A percentile compares a stretch with the other conserved stretches of the same genome.
These are phyloP conservation scores for Kewa caespitosa DNA, from an alignment of 179 eudicot species.

Conservation along the genomic window DNA sequence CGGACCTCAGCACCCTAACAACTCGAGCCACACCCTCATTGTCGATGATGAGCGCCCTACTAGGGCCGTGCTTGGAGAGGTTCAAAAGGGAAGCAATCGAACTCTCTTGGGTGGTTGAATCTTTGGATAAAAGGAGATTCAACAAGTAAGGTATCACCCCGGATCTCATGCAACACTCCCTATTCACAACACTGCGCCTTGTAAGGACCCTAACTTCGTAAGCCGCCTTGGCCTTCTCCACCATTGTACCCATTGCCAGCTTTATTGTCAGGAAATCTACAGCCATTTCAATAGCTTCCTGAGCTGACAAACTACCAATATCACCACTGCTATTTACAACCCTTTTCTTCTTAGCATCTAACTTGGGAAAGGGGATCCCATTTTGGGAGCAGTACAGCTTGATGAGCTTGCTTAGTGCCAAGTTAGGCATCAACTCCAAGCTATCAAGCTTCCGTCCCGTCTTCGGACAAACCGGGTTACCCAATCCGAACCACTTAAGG, in stretches of 20 bases:
- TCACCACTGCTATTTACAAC: neutral
- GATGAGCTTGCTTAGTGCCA: conserved; percentile 51
- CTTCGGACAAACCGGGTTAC: conserved; percentile 70
- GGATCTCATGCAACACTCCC: conserved; percentile 71
- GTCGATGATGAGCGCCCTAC: conserved; percentile 48
- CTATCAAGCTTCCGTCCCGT: conserved; percentile 61
- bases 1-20: conserved; percentile 45
- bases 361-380: conserved; percentile 33
- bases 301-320: conserved; percentile 41
- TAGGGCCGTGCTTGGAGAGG: conserved; percentile 58
- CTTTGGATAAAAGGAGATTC: conserved; percentile 43
- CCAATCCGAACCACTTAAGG: conserved; percentile 66
- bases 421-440: conserved; percentile 60
- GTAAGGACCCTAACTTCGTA: conserved; percentile 69
- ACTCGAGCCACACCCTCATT: conserved; percentile 52
- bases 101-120: conserved; percentile 57
- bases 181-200: conserved; percentile 56
- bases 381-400: conserved; percentile 44
- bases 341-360: neutral
- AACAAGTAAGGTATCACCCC: conserved; percentile 57
- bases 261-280: conserved; percentile 48
- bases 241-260: conserved; percentile 42
- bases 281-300: conserved; percentile 45
- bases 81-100: conserved; percentile 71
- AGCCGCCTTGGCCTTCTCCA: conserved; percentile 58